Base-by-base conservation (phyloP, 2,329 filamentous ascomycete species). In the Sarocladiaceae sp. region DNA sequence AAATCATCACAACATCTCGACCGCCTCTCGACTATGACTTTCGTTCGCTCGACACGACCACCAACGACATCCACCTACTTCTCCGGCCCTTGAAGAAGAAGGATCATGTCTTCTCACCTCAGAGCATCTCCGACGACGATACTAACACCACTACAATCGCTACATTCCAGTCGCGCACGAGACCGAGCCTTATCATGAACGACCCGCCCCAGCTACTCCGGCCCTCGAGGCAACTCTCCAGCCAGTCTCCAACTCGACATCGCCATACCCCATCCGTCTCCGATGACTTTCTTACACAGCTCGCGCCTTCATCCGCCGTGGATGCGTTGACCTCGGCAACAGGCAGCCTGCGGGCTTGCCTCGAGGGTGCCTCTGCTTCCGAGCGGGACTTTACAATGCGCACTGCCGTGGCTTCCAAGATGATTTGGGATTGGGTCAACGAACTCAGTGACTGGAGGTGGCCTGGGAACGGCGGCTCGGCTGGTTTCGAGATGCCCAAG, bases 301-400 rank as follows among this genome's bases (percentile, higher is more conserved):
- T 87, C 21, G 73, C 76, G 3, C 83, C 83, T 2, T 66, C 74
- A 29, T 72, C 73, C 21, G 81, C 76, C 20, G 66, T 84, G 48
- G 73, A 81, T 47, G 74, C 79, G 13, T 73, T 87, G 51, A 70
- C 69, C 37, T 66, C 67, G 40, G 73, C 74, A 16, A 70, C 67
- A 4, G 75, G 73, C 27, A 60, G 69, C 33, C 59, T 83, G 15
- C 74, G 73, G 56, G 57, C 64, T 37, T 85, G 80, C 57, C 73
- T 88, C 47, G 75, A 81, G 48, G 69, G 68, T 27, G 78, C 83
- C 13, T 81, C 82, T 1, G 65, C 72, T 3, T 66, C 76, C 19
- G 84, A 91, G 62, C 78, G 83, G 54, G 80, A 83, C 13, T 81
- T 91, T 60, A 85, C 82, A 33, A 70, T 83, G 55, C 76, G 79